Base-by-base conservation (phyloP, 176 grass and related monocot species). In the Musa acuminata region DNA sequence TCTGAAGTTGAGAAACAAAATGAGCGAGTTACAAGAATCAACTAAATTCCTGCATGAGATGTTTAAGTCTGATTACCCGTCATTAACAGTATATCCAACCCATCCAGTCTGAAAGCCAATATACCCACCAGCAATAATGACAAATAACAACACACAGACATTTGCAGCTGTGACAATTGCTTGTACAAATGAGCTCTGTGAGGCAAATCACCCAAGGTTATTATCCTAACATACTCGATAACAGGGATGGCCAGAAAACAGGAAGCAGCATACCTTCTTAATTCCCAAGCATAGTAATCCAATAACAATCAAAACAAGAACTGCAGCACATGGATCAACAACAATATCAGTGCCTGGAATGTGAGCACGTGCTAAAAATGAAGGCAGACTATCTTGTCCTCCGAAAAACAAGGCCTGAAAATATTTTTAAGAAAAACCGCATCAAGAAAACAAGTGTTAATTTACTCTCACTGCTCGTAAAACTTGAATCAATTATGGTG, bases 331-430 rank as follows among this genome's bases (percentile, higher is more conserved):
- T 9, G 95, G 90, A 76, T 99, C 95, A 73, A 94, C 90, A 58
- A 99, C 73, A 71, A 99, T 65, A 83, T 74, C 82, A 81, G 90
- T 84, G 79, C 81, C 77, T 80, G 86, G 85, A 78, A 94, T 82
- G n/a, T 90, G 81, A 75, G 87, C 77, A 52, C 90, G 90, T 83
- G 95, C 86, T 80, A 99, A 74, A 79, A 94, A 89, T 79, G 84
- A 91, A 20, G 95, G 90, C 49, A 94, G 71, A 68, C 81, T 94
- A 81, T 91, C 95, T 77, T 71, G 84, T 53, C 90, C 90, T 85
- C 95, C 95, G 58, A 99, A 99, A 84, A 91, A 94, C 53, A 99
- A 91, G 22, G 88, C 90, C 90, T 99, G 78, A n/a, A 85, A 84
- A 59, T 19, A 81, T 26, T 70, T 49, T 69, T 22, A 65, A 20